Percentiles rank a stretch among this genome's conserved stretches.
These are phyloP conservation scores for Phyllosticta citrichinensis DNA, from an alignment of 2,329 filamentous ascomycete species.

Conservation along the genomic window DNA sequence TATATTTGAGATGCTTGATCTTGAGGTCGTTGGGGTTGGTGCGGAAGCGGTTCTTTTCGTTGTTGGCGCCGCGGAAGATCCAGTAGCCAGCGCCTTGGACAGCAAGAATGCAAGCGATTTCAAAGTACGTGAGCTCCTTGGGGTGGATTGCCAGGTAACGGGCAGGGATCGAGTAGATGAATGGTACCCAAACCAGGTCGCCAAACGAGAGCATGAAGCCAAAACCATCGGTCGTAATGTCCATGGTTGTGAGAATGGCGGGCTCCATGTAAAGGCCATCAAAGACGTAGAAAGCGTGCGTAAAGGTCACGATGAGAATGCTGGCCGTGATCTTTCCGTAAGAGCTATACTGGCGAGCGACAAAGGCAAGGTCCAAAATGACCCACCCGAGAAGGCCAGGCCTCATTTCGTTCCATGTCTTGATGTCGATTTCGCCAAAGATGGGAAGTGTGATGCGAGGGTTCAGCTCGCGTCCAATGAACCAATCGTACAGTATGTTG, in stretches of 20 bases:
- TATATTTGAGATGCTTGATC: slow-evolving; percentile 71
- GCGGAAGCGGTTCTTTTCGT: slow-evolving; percentile 89
- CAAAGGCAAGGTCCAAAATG: slow-evolving; percentile 72
- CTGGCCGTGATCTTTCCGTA: slow-evolving; percentile 79
- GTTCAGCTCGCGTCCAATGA: slow-evolving; percentile 91
- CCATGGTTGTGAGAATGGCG: slow-evolving; percentile 85
- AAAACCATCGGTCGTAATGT: slow-evolving; percentile 86
- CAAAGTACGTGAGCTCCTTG: slow-evolving; percentile 60
- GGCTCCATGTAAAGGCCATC: slow-evolving; percentile 83
- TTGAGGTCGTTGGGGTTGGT: slow-evolving; percentile 72
- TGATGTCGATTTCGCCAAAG: slow-evolving; percentile 80
- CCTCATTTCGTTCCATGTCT: slow-evolving; percentile 81
- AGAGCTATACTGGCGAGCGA: slow-evolving; percentile 78
- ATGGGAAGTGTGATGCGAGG: slow-evolving; percentile 70
- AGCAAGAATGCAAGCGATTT: slow-evolving; percentile 53
- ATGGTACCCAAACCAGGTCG: slow-evolving; percentile 87
- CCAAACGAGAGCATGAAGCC: slow-evolving; percentile 93
- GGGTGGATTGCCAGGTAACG: slow-evolving; percentile 80
- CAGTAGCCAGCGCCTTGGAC: slow-evolving; percentile 68
- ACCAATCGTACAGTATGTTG: slow-evolving; percentile 90
- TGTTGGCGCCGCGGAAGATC: slow-evolving; percentile 91
- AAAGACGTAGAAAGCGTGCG: slow-evolving; percentile 74
- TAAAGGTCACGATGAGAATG: slow-evolving; percentile 65
- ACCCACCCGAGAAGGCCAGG: slow-evolving; percentile 87
- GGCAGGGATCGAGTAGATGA: slow-evolving; percentile 74